Base-by-base conservation (phyloP, 2,329 filamentous ascomycete species). In the Diplodia intermedia region DNA sequence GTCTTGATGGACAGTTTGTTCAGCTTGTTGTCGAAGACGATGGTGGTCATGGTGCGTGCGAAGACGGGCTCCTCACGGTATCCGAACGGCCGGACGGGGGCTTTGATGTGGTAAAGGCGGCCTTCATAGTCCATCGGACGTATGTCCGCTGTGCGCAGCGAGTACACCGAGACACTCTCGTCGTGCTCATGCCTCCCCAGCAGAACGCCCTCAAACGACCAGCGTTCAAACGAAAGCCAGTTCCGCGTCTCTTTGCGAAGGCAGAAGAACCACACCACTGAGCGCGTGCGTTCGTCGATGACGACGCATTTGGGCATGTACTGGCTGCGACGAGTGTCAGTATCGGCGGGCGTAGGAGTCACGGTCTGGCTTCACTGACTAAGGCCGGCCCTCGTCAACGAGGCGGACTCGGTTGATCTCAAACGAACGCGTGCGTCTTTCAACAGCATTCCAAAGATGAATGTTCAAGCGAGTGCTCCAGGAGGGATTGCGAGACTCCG, bases 261-360 rank as follows among this genome's bases (percentile, higher is more conserved):
- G 31, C 60, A 63, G 11, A 52, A 63, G 60, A 63, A 63, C 60
- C 60, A 63, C 18, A 63, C 60, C 4, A 38, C 50, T 23, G 60
- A 63, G 18, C 60, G 60, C 4, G 60, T 38, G 11, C 31, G 60
- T 20, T 63, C 60, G 36, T 63, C 60, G 36, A 63, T 47, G 8
- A 63, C 47, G 29, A 63, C 60, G 60, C 60, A 52, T 63, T 52
- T 63, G 47, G 60, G 60, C 60, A 63, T 63, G 31, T 63, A 63
- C 47, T 63, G 60, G 36, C 60, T 63, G 43, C 11, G 11, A 31
- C 20, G 12, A 33, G 43, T 18, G 29, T 63, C 36, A 63, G 60
- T 63, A 52, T n/a, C 4, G 33, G 40, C 20, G 56, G 23, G 23
- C 43, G 9, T 23, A 15, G 20, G 20, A 52, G 20, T 50, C 18